Conservation (phyloP, 2,329 filamentous ascomycete genomes). For the Scedosporium aurantiacum region DNA sequence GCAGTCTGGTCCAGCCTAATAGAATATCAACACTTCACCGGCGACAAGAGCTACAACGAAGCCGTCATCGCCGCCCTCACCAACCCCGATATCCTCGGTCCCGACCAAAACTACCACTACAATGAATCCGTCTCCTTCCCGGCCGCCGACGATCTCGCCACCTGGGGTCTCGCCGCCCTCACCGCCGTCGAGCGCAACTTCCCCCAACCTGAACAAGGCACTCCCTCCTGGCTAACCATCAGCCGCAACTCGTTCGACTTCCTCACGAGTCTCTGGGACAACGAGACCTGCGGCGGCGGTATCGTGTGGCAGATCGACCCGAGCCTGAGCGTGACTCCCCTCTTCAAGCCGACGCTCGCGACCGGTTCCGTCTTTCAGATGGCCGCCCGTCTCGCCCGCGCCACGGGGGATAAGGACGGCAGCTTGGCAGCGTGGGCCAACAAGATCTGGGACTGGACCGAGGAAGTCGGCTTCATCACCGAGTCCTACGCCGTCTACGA, state of each 20-base stretch:
- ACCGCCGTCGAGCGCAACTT: slow-evolving; percentile 59
- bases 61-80: slow-evolving; percentile 47
- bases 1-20: slow-evolving; percentile 57
- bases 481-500: slow-evolving; percentile 46
- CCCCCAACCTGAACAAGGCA: slow-evolving; percentile 42
- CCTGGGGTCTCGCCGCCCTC: slow-evolving; percentile 60
- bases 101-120: slow-evolving; percentile 48
- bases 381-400: slow-evolving; percentile 61
- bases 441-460: slow-evolving; percentile 56
- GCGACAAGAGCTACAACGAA: slow-evolving; percentile 50
- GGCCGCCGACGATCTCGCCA: slow-evolving; percentile 66
- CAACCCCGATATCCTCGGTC: slow-evolving; percentile 43
- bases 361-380: slow-evolving; percentile 80
- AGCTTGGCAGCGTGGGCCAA: slow-evolving; percentile 58
- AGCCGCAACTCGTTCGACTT: slow-evolving; percentile 62
- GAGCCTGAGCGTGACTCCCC: slow-evolving; percentile 61
- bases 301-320: slow-evolving; percentile 73
- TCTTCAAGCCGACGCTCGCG: slow-evolving; percentile 69
- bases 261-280: slow-evolving; percentile 61
- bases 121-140: slow-evolving; percentile 44
- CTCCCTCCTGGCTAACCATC: slow-evolving; percentile 56
- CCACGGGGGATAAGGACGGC: slow-evolving; percentile 45
- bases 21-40: slow-evolving; percentile 58
- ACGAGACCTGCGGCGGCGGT: slow-evolving; percentile 55
- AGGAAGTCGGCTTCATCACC: slow-evolving; percentile 45